phyloP scores from a whole-genome alignment of 331 rosid genomes.

The Malus hybrid region DNA sequence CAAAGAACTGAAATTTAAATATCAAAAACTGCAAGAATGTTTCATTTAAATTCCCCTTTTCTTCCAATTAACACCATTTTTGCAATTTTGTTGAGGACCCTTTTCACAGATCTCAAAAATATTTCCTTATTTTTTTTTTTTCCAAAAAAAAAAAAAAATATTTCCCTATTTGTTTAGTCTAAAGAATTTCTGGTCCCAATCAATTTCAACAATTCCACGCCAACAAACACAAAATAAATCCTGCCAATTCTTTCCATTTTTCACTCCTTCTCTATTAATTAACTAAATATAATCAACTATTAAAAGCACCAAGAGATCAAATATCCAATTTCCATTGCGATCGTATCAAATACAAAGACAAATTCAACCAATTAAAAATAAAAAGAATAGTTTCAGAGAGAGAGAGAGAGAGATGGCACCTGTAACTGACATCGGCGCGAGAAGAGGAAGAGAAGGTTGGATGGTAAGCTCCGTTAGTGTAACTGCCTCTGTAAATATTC shows the following conservation, averaged over 20 bases:
- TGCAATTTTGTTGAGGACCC: neutral
- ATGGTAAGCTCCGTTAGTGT: constrained; percentile 24
- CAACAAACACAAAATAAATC: neutral
- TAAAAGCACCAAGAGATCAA: neutral
- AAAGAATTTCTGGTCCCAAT: neutral
- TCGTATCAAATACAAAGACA: neutral
- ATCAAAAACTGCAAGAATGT: no score
- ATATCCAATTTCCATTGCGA: neutral
- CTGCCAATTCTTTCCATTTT: neutral
- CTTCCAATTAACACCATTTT: neutral
- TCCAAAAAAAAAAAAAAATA: no score
- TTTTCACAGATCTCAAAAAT: neutral
- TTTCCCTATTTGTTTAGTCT: neutral
- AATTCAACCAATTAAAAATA: neutral
- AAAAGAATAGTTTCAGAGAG: no score
- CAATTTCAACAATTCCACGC: neutral
- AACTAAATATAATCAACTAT: neutral
- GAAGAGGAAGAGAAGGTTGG: constrained; percentile 35
- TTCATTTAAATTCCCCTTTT: no score
- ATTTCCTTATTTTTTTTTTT: neutral
- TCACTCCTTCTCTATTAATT: neutral
- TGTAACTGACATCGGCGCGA: constrained; percentile 69
- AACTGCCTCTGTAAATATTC: constrained; percentile 21
- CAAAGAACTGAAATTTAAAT: neutral
- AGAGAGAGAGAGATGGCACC: constrained; percentile 32